These are phyloP conservation scores for Phytophthora tubulina DNA, from an alignment of 352 stramenopile genomes.

Conservation along the genomic window DNA sequence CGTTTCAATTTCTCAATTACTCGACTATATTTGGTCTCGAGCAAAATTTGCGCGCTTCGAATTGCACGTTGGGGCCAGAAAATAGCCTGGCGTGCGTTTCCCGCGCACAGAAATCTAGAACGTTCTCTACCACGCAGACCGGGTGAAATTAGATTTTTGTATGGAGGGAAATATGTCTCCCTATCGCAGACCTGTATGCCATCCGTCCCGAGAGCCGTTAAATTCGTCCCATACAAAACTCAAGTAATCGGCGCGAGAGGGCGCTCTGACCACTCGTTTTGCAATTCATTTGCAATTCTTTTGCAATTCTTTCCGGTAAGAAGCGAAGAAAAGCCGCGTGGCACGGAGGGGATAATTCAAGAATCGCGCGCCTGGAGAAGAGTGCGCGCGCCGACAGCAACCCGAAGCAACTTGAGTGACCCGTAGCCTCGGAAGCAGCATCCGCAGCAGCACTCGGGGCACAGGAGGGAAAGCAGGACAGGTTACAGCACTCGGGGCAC, in stretches of 20 bases:
- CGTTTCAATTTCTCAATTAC: too few relatives aligned
- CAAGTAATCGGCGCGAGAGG: conserved; percentile 9
- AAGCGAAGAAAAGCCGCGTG: conserved; percentile 45
- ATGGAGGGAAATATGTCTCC: not conserved
- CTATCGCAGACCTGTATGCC: conserved; percentile 19
- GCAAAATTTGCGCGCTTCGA: conserved; percentile 14
- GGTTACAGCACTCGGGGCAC: conserved; percentile 18
- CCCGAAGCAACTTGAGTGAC: conserved; percentile 34
- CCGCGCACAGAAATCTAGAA: conserved; percentile 48
- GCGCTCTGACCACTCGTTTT: conserved; percentile 48
- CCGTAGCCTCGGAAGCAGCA: conserved; percentile 19
- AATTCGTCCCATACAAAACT: conserved; percentile 33
- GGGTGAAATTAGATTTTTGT: conserved; percentile 1
- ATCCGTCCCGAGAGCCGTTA: conserved; percentile 35
- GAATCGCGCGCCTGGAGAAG: conserved; percentile 44
- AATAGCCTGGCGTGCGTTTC: conserved; percentile 42
- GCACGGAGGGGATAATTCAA: conserved; percentile 38
- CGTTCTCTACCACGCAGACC: conserved; percentile 22
- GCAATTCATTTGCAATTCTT: conserved; percentile 57
- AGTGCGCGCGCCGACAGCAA: conserved; percentile 25
- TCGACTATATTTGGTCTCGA: conserved; percentile 3
- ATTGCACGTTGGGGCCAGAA: conserved; percentile 35
- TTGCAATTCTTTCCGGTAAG: conserved; percentile 46
- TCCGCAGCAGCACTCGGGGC: conserved; percentile 15
- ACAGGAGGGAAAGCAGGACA: conserved; percentile 30